Percentiles rank a stretch among this genome's conserved stretches.
phyloP scores from a whole-genome alignment of 1,139 yeast genomes.

The Zygoascus sp. region DNA sequence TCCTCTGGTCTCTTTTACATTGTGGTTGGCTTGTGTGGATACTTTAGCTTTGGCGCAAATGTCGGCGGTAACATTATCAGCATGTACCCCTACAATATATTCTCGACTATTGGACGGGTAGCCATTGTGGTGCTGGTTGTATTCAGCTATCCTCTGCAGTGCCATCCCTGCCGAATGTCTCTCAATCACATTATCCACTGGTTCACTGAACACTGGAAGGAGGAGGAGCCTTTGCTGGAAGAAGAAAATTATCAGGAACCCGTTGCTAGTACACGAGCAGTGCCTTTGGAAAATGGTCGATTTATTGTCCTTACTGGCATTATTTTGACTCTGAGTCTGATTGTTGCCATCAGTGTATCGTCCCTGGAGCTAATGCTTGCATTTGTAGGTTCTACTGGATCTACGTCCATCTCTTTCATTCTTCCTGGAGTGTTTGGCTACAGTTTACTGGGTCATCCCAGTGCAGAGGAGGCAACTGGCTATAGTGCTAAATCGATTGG shows the following conservation, averaged over 20 bases:
- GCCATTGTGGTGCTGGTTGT: constrained; percentile 79
- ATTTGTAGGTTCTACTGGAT: constrained; percentile 92
- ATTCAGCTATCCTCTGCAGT: constrained; percentile 85
- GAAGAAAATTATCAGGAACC: constrained; percentile 7
- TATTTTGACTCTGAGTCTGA: constrained; percentile 59
- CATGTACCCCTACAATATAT: constrained; percentile 45
- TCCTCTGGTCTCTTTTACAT: constrained; percentile 58
- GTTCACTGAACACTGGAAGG: constrained; percentile 27
- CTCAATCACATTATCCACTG: constrained; percentile 68
- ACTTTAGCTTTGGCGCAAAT: constrained; percentile 74
- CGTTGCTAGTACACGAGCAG: constrained; percentile 17
- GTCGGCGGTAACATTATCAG: constrained; percentile 80
- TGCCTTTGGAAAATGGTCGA: constrained; percentile 48
- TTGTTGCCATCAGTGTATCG: constrained; percentile 69
- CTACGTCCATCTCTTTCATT: constrained; percentile 88
- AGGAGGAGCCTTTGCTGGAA: constrained; percentile 14
- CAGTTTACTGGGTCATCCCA: constrained; percentile 41
- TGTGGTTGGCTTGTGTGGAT: constrained; percentile 76
- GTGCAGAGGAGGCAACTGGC: constrained; percentile 16
- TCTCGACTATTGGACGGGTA: constrained; percentile 63
- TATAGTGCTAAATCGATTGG: constrained; percentile 17
- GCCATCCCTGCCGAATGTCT: constrained; percentile 88
- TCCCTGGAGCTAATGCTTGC: constrained; percentile 85
- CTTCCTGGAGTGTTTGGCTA: constrained; percentile 89
- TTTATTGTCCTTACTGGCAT: constrained; percentile 62